Conservation (phyloP, 768 basidiomycete species). For the Pleurotus salmoneostramineus region DNA sequence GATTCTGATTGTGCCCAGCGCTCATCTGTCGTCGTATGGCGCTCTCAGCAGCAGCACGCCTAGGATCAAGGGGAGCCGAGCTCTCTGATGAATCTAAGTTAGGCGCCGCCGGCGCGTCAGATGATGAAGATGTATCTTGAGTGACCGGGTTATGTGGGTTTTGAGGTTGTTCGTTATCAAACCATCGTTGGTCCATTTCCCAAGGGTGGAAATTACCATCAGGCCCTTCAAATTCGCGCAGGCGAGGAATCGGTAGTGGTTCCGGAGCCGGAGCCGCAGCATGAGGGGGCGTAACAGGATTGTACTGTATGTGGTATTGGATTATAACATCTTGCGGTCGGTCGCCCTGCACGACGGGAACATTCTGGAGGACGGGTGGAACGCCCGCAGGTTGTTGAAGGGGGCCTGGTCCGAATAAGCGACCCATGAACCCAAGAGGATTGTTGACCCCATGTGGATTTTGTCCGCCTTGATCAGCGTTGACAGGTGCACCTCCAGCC, state of each 20-base stretch:
- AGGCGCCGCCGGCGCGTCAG: neutral
- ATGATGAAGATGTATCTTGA: neutral
- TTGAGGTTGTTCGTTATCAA: slow-evolving; percentile 20
- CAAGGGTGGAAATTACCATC: slow-evolving; percentile 65
- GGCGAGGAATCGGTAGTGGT: slow-evolving; percentile 45
- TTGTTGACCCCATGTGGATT: slow-evolving; percentile 39
- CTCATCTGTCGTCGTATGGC: slow-evolving; percentile 34
- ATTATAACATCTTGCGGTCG: slow-evolving; percentile 46
- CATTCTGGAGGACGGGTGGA: slow-evolving; percentile 15
- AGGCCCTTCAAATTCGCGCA: slow-evolving; percentile 61
- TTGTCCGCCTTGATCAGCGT: slow-evolving; percentile 23
- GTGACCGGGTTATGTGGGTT: slow-evolving; percentile 1
- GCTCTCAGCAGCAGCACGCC: slow-evolving; percentile 3
- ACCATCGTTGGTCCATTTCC: slow-evolving; percentile 22
- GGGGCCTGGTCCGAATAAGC: slow-evolving; percentile 45
- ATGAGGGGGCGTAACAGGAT: slow-evolving; percentile 16
- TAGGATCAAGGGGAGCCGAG: slow-evolving; percentile 2
- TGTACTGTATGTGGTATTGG: slow-evolving; percentile 66
- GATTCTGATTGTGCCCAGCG: slow-evolving; percentile 6
- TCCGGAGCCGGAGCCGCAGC: slow-evolving; percentile 11
- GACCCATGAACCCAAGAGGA: slow-evolving; percentile 49
- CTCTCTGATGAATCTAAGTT: neutral
- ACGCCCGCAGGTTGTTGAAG: slow-evolving; percentile 20
- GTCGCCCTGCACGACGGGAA: slow-evolving; percentile 12
- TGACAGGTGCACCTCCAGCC: slow-evolving; percentile 22